Conservation (phyloP, 805 yeast genomes). For the Kurtzmaniella fragi region DNA sequence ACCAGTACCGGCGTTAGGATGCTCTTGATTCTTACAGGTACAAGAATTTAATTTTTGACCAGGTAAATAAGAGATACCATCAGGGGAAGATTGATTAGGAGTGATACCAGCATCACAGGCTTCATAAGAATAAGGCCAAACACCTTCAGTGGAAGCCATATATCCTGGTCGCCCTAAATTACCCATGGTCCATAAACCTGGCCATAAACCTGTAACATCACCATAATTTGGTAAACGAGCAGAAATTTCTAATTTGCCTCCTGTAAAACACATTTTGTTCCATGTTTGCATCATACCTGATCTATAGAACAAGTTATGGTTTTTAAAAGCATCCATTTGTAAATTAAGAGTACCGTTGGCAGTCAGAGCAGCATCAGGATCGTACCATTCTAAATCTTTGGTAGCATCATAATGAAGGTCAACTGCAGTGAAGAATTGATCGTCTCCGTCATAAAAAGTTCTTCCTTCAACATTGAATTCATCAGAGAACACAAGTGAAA, state of each 20-base stretch:
- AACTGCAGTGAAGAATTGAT: slow-evolving; percentile 85
- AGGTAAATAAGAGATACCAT: slow-evolving; percentile 81
- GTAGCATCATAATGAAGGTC: slow-evolving; percentile 86
- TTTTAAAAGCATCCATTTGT: slow-evolving; percentile 75
- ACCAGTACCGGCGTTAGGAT: slow-evolving; percentile 83
- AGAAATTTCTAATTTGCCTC: slow-evolving; percentile 73
- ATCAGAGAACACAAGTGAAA: slow-evolving; percentile 83
- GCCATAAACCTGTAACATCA: slow-evolving; percentile 83
- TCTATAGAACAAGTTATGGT: slow-evolving; percentile 76
- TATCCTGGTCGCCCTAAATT: slow-evolving; percentile 91
- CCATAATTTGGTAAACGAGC: slow-evolving; percentile 80
- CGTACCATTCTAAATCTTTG: slow-evolving; percentile 89
- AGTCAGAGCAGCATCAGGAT: slow-evolving; percentile 84
- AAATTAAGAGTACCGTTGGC: slow-evolving; percentile 64
- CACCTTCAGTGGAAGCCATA: slow-evolving; percentile 81
- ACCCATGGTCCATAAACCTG: slow-evolving; percentile 94
- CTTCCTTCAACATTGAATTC: slow-evolving; percentile 89
- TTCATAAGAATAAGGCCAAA: slow-evolving; percentile 91
- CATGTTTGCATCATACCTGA: slow-evolving; percentile 91
- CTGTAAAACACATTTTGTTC: slow-evolving; percentile 87
- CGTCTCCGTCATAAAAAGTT: slow-evolving; percentile 86
- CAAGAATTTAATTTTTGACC: slow-evolving; percentile 79
- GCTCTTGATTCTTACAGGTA: slow-evolving; percentile 78
- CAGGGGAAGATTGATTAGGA: slow-evolving; percentile 85
- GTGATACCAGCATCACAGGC: slow-evolving; percentile 93